A percentile compares a stretch with the other conserved stretches of the same genome.
Evolutionary conservation across 2,329 filamentous ascomycete genomes (phyloP).

Genomic region (Gyromitra esculenta): DNA sequence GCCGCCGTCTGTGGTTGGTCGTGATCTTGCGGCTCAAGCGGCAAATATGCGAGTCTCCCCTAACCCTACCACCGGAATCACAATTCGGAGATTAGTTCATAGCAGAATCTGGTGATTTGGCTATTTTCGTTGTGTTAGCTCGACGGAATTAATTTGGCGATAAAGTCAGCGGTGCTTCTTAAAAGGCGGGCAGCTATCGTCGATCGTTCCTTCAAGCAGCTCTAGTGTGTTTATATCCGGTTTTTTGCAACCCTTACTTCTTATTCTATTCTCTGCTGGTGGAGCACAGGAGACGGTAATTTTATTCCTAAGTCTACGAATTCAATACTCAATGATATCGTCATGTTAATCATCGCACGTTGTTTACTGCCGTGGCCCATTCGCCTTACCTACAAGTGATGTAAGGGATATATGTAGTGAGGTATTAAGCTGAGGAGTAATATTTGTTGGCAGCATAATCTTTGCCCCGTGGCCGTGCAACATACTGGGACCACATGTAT

Average conservation of each 20-base stretch:
- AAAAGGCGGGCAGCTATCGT: background rate
- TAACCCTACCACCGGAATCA: conserved; percentile 25
- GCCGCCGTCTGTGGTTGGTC: conserved; percentile 19
- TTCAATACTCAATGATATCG: background rate
- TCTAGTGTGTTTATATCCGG: background rate
- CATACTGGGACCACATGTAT: too few species aligned
- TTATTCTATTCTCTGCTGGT: background rate
- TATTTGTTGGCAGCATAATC: too few species aligned
- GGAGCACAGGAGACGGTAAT: background rate
- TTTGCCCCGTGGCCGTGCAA: too few species aligned
- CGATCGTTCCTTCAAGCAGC: conserved; percentile 3
- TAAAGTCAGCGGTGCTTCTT: background rate
- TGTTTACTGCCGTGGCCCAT: background rate
- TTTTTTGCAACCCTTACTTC: conserved; percentile 8
- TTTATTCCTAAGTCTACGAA: background rate
- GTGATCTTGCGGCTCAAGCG: conserved; percentile 46
- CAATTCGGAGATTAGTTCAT: background rate
- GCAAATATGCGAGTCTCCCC: conserved; percentile 26
- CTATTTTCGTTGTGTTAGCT: background rate
- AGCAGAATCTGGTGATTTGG: background rate
- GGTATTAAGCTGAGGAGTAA: too few species aligned
- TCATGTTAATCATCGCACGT: background rate
- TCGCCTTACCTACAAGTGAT: background rate
- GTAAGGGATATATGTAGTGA: background rate
- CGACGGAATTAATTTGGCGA: background rate